A percentile compares a stretch with the other conserved stretches of the same genome.
Evolutionary conservation across 345 rosid genomes (phyloP).

Genomic region (Eucalyptus leucophloia): DNA sequence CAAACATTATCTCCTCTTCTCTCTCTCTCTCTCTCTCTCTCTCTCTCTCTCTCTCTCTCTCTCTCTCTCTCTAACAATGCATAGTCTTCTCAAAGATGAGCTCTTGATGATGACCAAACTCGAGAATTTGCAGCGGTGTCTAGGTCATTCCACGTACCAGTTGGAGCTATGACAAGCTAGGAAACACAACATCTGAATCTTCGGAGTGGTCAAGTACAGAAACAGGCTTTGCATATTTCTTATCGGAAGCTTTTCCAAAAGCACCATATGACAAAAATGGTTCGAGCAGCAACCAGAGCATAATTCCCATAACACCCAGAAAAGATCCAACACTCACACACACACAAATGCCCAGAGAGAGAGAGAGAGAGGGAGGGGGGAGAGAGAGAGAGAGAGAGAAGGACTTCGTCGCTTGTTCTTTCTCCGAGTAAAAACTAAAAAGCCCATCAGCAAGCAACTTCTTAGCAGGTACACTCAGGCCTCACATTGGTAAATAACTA

Average conservation of each 20-base stretch:
- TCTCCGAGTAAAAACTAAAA: not conserved
- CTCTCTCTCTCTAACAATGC: not conserved
- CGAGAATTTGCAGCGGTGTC: not conserved
- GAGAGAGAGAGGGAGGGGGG: rapidly evolving
- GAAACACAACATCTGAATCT: not conserved
- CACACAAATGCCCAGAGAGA: not conserved
- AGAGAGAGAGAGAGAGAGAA: not conserved
- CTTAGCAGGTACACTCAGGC: not conserved
- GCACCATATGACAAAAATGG: not conserved
- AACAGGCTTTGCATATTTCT: not conserved
- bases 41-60: not conserved
- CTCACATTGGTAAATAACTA: slow-evolving; percentile 15
- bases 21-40: not conserved
- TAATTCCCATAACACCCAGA: not conserved
- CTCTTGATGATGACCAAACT: not conserved
- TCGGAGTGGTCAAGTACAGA: not conserved
- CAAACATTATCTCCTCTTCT: not conserved
- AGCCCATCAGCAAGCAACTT: not conserved
- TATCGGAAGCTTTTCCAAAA: not conserved
- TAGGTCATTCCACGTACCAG: not conserved
- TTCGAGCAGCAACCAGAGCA: not conserved
- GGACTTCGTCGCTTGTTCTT: not conserved
- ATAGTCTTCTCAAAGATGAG: not conserved
- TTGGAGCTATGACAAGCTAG: not conserved
- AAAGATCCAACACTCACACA: not conserved